A percentile compares a stretch with the other conserved stretches of the same genome.
phyloP scores from a whole-genome alignment of 208 protist genomes.

The Leishmania martiniquensis region DNA sequence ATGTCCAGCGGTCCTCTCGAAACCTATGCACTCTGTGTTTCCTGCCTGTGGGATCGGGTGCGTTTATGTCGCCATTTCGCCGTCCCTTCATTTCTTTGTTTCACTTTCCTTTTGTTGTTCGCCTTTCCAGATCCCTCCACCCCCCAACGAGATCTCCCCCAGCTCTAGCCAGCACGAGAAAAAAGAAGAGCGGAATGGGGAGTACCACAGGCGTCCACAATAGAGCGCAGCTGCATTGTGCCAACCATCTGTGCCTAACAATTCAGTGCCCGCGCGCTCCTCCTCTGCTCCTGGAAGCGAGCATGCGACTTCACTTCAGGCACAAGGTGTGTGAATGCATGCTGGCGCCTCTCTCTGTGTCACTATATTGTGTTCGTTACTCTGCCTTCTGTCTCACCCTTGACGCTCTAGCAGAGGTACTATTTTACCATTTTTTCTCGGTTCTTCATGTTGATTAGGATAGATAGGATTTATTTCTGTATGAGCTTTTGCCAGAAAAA shows the following conservation, averaged over 20 bases:
- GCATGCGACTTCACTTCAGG: not conserved
- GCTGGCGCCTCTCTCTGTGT: not conserved
- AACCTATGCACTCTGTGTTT: not conserved
- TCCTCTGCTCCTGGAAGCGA: not conserved
- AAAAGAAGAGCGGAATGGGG: not conserved
- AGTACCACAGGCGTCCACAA: not conserved
- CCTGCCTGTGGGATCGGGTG: not conserved
- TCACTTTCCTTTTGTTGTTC: constrained; percentile 9
- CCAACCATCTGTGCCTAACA: not conserved
- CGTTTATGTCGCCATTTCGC: not conserved
- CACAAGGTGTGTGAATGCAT: not conserved
- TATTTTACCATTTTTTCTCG: constrained; percentile 23
- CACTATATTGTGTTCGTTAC: constrained; percentile 1
- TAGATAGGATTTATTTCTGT: constrained; percentile 18
- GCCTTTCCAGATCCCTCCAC: not conserved
- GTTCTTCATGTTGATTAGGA: constrained; percentile 8
- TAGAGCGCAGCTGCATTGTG: not conserved
- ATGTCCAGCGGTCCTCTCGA: not conserved
- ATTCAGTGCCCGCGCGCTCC: not conserved
- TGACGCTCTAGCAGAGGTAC: not conserved
- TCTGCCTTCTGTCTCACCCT: not conserved
- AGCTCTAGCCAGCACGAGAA: not conserved
- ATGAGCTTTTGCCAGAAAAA: not conserved
- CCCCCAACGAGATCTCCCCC: not conserved
- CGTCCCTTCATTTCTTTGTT: constrained; percentile 5